Percentiles rank a stretch among this genome's conserved stretches.
Evolutionary conservation across 495 filamentous ascomycete species (phyloP).

Genomic region (Sordaria brevicollis): DNA sequence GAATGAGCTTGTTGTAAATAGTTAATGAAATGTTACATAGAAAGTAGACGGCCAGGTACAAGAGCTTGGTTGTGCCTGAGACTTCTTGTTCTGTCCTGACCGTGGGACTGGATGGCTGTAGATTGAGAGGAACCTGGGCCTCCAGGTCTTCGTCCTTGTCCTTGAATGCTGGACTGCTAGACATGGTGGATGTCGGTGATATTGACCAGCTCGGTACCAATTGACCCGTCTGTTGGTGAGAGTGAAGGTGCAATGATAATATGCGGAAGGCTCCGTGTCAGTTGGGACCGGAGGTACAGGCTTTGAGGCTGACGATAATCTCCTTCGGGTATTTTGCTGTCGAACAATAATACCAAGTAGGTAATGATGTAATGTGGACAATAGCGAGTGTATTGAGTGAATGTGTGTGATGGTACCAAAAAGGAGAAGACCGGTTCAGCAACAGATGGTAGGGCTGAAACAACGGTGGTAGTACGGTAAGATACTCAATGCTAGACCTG

Average conservation of each 20-base stretch:
- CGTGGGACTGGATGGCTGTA: not conserved
- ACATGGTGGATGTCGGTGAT: not conserved
- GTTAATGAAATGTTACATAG: slow-evolving; percentile 42
- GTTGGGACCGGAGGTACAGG: not conserved
- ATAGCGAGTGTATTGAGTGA: not conserved
- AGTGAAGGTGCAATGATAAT: not conserved
- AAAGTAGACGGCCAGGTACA: slow-evolving; percentile 39
- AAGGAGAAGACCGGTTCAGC: not conserved
- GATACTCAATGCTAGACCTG: not conserved
- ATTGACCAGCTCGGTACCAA: not conserved
- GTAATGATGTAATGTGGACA: not conserved
- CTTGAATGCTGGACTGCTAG: not conserved
- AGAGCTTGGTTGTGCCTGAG: slow-evolving; percentile 27
- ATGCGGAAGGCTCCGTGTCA: not conserved
- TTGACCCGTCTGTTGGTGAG: not conserved
- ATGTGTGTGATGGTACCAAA: not conserved
- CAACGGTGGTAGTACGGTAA: not conserved
- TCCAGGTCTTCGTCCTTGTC: slow-evolving; percentile 14
- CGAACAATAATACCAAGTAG: not conserved
- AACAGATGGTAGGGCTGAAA: not conserved
- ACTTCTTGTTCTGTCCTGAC: slow-evolving; percentile 17
- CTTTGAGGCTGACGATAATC: not conserved
- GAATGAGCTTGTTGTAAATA: slow-evolving; percentile 44
- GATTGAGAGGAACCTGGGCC: slow-evolving; percentile 6
- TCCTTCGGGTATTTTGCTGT: not conserved